Conservation (phyloP, 805 yeast species). For the Nakazawaea laoshanensis region DNA sequence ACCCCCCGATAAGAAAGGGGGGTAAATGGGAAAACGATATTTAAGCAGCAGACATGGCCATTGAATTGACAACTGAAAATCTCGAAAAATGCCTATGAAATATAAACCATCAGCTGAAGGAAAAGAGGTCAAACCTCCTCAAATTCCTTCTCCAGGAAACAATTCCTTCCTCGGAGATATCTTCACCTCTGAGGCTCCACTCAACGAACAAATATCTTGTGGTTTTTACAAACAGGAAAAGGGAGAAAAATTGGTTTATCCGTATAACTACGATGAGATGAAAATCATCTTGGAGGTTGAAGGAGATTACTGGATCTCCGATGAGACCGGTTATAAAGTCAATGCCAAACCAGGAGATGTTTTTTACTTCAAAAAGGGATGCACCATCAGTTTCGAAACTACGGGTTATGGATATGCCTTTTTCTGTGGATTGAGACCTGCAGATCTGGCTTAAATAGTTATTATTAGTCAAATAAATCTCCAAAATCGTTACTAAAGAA, state of each 20-base stretch:
- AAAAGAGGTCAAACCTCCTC: constrained; percentile 45
- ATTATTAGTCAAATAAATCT: background rate
- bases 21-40: background rate
- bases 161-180: constrained; percentile 65
- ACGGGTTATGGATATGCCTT: constrained; percentile 58
- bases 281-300: constrained; percentile 61
- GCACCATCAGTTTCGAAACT: constrained; percentile 54
- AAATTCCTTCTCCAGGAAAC: constrained; percentile 55
- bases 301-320: constrained; percentile 55
- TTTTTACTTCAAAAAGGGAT: constrained; percentile 59
- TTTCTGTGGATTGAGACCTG: constrained; percentile 53
- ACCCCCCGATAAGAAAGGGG: background rate
- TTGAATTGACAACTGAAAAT: background rate
- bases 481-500: constrained; percentile 1
- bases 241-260: constrained; percentile 63
- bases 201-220: constrained; percentile 50
- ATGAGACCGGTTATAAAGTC: constrained; percentile 54
- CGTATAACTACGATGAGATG: constrained; percentile 61
- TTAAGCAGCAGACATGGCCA: background rate
- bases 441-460: constrained; percentile 21
- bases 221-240: constrained; percentile 66
- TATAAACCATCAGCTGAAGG: constrained; percentile 47
- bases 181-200: constrained; percentile 52
- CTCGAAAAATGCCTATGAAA: constrained; percentile 41
- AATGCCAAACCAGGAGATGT: constrained; percentile 58